phyloP scores from a whole-genome alignment of 2,329 filamentous ascomycete species.

The Pseudogymnoascus sp. region DNA sequence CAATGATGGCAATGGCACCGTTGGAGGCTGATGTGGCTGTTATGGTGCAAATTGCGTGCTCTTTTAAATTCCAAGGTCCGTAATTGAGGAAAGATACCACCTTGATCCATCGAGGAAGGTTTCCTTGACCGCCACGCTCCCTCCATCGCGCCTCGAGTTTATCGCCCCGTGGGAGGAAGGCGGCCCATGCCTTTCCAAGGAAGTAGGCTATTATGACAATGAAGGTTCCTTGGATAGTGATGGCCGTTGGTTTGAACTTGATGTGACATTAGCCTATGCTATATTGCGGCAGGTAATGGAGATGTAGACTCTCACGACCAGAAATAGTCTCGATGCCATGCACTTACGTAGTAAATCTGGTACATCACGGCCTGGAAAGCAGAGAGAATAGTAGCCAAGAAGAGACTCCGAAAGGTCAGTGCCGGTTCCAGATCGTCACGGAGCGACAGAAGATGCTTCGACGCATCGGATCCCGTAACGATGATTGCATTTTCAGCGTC shows the following conservation, averaged over 20 bases:
- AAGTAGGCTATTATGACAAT: slow-evolving; percentile 53
- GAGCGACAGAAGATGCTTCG: slow-evolving; percentile 41
- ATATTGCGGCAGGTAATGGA: neutral
- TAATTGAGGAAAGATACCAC: slow-evolving; percentile 41
- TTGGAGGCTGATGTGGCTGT: slow-evolving; percentile 49
- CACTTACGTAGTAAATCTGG: slow-evolving; percentile 45
- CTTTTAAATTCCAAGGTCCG: slow-evolving; percentile 47
- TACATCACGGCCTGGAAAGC: slow-evolving; percentile 49
- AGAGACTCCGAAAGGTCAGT: slow-evolving; percentile 46
- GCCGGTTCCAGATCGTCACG: slow-evolving; percentile 46
- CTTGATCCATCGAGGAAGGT: slow-evolving; percentile 36
- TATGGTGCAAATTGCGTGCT: slow-evolving; percentile 47
- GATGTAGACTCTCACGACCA: neutral
- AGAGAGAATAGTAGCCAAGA: slow-evolving; percentile 42
- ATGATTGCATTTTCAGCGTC: slow-evolving; percentile 39
- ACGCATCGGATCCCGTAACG: slow-evolving; percentile 44
- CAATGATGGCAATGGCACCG: slow-evolving; percentile 35
- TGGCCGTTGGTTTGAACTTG: slow-evolving; percentile 46
- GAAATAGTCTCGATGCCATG: neutral
- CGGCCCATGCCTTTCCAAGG: slow-evolving; percentile 42
- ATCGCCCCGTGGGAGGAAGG: slow-evolving; percentile 45
- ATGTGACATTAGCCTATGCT: slow-evolving; percentile 10
- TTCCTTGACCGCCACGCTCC: slow-evolving; percentile 34
- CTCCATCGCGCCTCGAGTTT: slow-evolving; percentile 42
- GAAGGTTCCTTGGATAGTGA: slow-evolving; percentile 46